Percentiles rank a stretch among this genome's conserved stretches.
Evolutionary conservation across 495 filamentous ascomycete species (phyloP).

Genomic region (Neurospora sublineolata): DNA sequence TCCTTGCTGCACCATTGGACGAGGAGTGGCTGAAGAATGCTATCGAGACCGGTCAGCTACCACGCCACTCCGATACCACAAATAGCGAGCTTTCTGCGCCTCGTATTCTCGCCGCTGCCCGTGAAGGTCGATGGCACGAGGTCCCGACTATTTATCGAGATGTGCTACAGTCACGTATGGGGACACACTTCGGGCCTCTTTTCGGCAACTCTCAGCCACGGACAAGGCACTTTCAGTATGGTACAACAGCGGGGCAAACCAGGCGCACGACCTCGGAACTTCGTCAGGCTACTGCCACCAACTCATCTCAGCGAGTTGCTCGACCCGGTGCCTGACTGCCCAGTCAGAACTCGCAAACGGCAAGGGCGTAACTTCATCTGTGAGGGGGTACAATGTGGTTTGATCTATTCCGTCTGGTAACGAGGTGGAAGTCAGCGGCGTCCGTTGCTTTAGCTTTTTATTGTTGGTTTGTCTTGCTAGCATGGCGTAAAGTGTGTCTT

Average conservation of each 20-base stretch:
- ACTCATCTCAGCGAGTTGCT: background rate
- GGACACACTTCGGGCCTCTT: background rate
- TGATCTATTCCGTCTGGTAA: background rate
- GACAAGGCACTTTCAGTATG: background rate
- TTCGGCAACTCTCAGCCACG: background rate
- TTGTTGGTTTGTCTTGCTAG: background rate
- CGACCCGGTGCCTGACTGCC: background rate
- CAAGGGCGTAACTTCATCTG: background rate
- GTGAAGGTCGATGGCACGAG: slow-evolving; percentile 40
- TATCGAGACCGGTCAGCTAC: slow-evolving; percentile 47
- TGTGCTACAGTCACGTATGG: background rate
- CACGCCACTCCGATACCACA: slow-evolving; percentile 27
- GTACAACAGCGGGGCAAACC: background rate
- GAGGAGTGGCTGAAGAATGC: slow-evolving; percentile 76
- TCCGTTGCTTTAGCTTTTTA: background rate
- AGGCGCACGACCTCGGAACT: background rate
- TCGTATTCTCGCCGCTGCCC: slow-evolving; percentile 32
- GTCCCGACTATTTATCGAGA: slow-evolving; percentile 23
- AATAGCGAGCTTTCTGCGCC: slow-evolving; percentile 25
- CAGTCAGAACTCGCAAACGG: background rate
- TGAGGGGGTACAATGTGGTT: background rate
- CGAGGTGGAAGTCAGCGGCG: background rate
- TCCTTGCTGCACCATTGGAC: slow-evolving; percentile 34
- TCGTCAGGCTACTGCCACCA: background rate
- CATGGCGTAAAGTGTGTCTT: background rate